A percentile compares a stretch with the other conserved stretches of the same genome.
Evolutionary conservation across 164 flowering plant species (phyloP).

Genomic region (Piper longum): DNA sequence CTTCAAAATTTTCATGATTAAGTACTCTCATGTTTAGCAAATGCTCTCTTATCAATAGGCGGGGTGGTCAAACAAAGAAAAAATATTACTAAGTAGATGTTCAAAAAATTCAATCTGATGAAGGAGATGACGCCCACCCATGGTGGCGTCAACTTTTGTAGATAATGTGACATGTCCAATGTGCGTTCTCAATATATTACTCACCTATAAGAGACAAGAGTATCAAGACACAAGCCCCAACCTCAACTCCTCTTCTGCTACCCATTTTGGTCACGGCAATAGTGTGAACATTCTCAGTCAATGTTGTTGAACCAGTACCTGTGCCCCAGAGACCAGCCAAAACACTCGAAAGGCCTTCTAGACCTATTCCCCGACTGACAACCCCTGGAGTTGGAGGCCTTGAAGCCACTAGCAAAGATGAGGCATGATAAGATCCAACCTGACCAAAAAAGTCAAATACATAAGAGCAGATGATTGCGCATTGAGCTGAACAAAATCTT

Average conservation of each 20-base stretch:
- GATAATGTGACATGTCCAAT: not conserved
- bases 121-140: not conserved
- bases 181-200: constrained; percentile 5
- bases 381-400: constrained; percentile 96
- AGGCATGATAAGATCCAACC: constrained; percentile 99
- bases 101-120: not conserved
- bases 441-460: constrained; percentile 7
- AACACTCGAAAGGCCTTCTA: constrained; percentile 82
- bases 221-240: constrained; percentile 76
- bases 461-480: not conserved
- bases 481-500: no score
- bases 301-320: constrained; percentile 88
- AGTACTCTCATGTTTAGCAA: no score
- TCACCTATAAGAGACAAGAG: constrained; percentile 78
- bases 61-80: no score
- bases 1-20: no score
- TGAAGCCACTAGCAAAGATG: constrained; percentile 88
- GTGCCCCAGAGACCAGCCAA: constrained; percentile 98
- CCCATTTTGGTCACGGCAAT: constrained; percentile 99
- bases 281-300: constrained; percentile 97
- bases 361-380: constrained; percentile 85
- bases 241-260: constrained; percentile 86
- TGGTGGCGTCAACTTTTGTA: not conserved
- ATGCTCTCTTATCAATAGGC: no score
- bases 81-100: no score